Evolutionary conservation across 371 early-diverging fungal genomes (phyloP), one percentile per base, ranked within the genome.

Genomic region (Rhizopus microsporus): DNA sequence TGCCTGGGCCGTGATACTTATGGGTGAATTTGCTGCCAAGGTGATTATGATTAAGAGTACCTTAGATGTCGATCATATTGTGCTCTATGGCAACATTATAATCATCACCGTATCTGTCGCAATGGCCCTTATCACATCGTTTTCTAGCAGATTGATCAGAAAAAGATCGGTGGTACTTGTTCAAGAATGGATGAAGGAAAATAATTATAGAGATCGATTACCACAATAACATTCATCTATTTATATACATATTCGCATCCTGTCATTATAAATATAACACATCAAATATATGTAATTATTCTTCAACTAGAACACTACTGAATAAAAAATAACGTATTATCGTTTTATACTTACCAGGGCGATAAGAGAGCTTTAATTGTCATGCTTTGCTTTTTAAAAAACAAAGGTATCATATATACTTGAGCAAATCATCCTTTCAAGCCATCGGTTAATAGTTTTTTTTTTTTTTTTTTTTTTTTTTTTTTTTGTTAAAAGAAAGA

Each of bases 1-100:
- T 12, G 33, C 63, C 0, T 78, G 78, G 78, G 68, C 62, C 8
- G 42, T 63, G 23, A 50, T 60, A 17, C 51, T 78, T 13, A 55
- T 78, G 63, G 49, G 57, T 15, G 78, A 78, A 45, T 78, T 74
- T 61, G 44, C 66, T 29, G 56, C 67, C 46, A 70, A 65, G 45
- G 50, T 78, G 9, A 55, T 72, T 30, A 68, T 78, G 71, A 67
- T 72, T 33, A 29, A 64, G 30, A 68, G 67, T 47, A 35, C 40
- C 2, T 34, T 69, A 40, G 38, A 59, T 10, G 42, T 63, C 5
- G 68, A 73, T 37, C 60, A 67, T 4, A 50, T 76, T 23, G 60
- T 70, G 12, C 50, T 73, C n/a, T 65, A 59, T 23, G 68, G 74
- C 29, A 76, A 69, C 39, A 65, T 76, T 10, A 64, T 73, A 15